Evolutionary conservation across 257 asterid species (phyloP), one percentile per base, ranked within the genome.

Genomic region (Haberlea rhodopensis): DNA sequence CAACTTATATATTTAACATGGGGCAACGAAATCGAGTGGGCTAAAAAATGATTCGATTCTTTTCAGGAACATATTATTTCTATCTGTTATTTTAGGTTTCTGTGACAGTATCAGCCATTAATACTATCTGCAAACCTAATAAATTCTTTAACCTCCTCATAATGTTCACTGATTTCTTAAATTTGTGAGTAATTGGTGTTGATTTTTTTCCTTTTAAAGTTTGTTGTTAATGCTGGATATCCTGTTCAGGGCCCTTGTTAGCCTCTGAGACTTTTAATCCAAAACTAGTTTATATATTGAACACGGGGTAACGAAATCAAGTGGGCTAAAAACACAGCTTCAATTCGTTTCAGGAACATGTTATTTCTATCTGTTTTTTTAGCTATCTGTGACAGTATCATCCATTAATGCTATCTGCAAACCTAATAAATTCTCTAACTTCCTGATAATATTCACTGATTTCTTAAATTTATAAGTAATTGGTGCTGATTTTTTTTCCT

Each of bases 21-120:
- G 23, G 31, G 6, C 27, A 18, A 8, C 7, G 23, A 55, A 53
- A 2, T 18, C n/a, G 28, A 28, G 9, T 26, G 31, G 21, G 52
- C 29, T 56, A 34, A 56, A 62, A n/a, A 68, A n/a, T 26, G 52
- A 11, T 62, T 65, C 25, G 34, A 61, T 52, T 29, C 46, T 60
- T 54, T 48, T 57, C 37, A 48, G 3, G 67, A 65, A 34, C 62
- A 56, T 45, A 37, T 55, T 48, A 40, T 59, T 28, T 31, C 62
- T 19, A 32, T 66, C 27, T 40, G 18, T 53, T 63, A 26, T 26
- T 24, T 48, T 58, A 48, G 20, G 32, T 61, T 69, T 53, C 4
- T 40, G 52, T 63, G 53, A 58, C 60, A 40, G 31, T 23, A 58
- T 46, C 23, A 9, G 8, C 26, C 9, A 40, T 55, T 23, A 28